Evolutionary conservation across 2,329 filamentous ascomycete species (phyloP).

Genomic region (Trichoderma breve): DNA sequence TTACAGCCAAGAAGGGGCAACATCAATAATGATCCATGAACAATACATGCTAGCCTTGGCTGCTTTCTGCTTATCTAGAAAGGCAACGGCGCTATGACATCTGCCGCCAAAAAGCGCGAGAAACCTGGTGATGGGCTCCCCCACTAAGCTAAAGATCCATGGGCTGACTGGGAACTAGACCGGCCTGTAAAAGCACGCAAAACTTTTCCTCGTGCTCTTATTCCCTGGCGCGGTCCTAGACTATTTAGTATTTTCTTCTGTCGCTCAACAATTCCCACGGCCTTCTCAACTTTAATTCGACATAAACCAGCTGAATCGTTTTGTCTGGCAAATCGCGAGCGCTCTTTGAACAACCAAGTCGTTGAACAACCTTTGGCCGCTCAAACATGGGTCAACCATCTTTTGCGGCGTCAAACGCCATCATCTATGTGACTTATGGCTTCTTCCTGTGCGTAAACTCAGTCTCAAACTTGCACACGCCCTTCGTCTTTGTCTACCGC

Average conservation of each 20-base stretch:
- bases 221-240: not conserved
- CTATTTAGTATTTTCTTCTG: not conserved
- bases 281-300: not conserved
- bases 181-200: not conserved
- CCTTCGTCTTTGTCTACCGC: not conserved
- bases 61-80: not conserved
- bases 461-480: not conserved
- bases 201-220: not conserved
- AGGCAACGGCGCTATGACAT: not conserved
- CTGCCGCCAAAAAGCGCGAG: not conserved
- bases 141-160: not conserved
- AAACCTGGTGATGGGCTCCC: not conserved
- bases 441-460: slow-evolving; percentile 64
- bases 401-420: slow-evolving; percentile 72
- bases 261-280: not conserved
- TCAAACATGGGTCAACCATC: slow-evolving; percentile 70
- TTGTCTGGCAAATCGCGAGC: not conserved
- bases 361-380: not conserved
- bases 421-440: slow-evolving; percentile 78
- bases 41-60: not conserved
- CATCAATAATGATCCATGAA: not conserved
- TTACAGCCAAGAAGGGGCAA: not conserved
- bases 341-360: not conserved
- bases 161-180: not conserved
- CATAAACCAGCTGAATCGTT: not conserved